phyloP scores from a whole-genome alignment of 768 basidiomycete species.

The Artomyces pyxidatus region DNA sequence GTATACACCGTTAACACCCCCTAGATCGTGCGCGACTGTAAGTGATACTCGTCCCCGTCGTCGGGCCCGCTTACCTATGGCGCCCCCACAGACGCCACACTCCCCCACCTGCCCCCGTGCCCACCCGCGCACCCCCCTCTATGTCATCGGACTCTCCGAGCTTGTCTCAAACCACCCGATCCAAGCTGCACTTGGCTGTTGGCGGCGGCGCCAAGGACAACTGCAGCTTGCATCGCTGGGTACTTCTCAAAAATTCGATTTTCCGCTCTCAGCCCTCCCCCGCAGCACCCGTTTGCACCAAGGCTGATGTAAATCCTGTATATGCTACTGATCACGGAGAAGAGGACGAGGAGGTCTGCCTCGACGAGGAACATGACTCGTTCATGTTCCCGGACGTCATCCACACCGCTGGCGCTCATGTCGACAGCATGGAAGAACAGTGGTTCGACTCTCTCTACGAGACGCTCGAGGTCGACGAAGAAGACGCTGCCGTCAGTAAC shows the following conservation, averaged over 20 bases:
- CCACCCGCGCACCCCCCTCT: constrained; percentile 20
- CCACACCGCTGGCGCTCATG: constrained; percentile 37
- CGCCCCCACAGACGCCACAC: constrained; percentile 1
- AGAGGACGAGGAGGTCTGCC: constrained; percentile 40
- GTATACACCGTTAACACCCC: constrained; percentile 57
- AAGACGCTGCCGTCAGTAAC: constrained; percentile 43
- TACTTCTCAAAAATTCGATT: constrained; percentile 81
- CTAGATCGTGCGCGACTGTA: constrained; percentile 2
- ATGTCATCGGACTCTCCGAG: constrained; percentile 39
- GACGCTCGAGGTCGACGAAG: constrained; percentile 61
- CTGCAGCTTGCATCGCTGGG: constrained; percentile 79
- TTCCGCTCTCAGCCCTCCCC: constrained; percentile 41
- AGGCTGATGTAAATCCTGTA: constrained; percentile 25
- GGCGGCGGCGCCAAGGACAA: constrained; percentile 48
- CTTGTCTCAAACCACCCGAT: constrained; percentile 49
- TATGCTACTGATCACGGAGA: constrained; percentile 36
- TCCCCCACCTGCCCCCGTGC: constrained; percentile 10
- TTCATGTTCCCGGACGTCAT: constrained; percentile 80
- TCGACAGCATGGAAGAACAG: constrained; percentile 55
- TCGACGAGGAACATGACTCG: constrained; percentile 43
- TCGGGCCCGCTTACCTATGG: background rate
- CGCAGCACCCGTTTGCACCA: constrained; percentile 22
- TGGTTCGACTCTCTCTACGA: constrained; percentile 82
- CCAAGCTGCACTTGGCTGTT: constrained; percentile 54
- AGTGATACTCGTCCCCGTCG: constrained; percentile 1